These are phyloP conservation scores for Corchorus capsularis DNA, from an alignment of 345 rosid genomes.

Conservation along the genomic window DNA sequence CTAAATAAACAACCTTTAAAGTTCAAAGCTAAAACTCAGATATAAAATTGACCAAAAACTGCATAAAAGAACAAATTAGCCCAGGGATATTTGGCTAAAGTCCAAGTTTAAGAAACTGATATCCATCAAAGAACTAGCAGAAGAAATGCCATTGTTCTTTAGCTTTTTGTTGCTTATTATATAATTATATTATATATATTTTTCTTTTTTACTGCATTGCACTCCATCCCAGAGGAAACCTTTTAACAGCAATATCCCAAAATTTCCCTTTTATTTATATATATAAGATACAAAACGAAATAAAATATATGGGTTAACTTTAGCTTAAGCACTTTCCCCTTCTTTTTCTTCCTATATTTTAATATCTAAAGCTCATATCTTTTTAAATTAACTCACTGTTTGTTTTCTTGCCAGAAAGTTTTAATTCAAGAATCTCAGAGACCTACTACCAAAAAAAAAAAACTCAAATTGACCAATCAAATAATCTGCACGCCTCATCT, in stretches of 20 bases:
- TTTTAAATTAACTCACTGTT: neutral
- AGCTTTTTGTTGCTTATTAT: neutral
- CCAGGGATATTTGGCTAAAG: neutral
- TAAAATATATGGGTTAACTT: neutral
- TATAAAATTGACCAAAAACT: neutral
- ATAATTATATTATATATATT: neutral
- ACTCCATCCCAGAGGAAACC: neutral
- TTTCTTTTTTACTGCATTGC: neutral
- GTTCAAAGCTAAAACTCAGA: neutral
- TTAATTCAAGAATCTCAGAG: neutral
- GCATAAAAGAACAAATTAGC: neutral
- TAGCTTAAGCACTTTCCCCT: neutral
- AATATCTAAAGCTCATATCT: neutral
- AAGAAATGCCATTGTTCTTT: neutral
- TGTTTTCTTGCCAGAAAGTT: neutral
- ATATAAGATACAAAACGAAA: neutral
- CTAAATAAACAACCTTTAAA: neutral
- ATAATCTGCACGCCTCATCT: neutral
- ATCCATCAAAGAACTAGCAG: constrained; percentile 5
- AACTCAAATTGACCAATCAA: neutral
- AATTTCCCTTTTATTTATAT: neutral
- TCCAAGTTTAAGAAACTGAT: neutral
- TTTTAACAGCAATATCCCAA: neutral
- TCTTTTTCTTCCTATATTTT: neutral
- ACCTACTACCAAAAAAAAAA: too few relatives aligned